These are phyloP conservation scores for Brachypodium distachyon DNA, from an alignment of 202 grass and related monocot species.

Conservation along the genomic window DNA sequence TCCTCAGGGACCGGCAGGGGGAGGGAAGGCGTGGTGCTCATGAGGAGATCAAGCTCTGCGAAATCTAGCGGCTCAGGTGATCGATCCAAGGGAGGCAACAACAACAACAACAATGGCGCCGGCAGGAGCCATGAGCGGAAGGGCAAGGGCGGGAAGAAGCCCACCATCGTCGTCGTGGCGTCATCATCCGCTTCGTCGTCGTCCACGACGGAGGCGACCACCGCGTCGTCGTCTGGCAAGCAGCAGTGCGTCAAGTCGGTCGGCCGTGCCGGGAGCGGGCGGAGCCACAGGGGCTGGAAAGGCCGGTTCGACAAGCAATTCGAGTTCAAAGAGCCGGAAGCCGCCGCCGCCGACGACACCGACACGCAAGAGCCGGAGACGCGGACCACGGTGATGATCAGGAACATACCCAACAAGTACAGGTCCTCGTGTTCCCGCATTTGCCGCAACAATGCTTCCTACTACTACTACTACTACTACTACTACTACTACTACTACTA, in stretches of 20 bases:
- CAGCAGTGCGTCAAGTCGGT: slow-evolving; percentile 32
- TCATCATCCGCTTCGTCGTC: background rate
- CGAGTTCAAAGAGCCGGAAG: slow-evolving; percentile 69
- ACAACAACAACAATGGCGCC: no score
- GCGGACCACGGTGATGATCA: slow-evolving; percentile 95
- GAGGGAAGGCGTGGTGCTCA: slow-evolving; percentile 35
- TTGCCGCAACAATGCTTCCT: background rate
- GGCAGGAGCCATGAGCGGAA: slow-evolving; percentile 35
- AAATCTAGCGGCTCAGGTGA: background rate
- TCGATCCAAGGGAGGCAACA: slow-evolving; percentile 11
- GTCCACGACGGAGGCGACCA: background rate
- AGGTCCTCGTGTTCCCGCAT: slow-evolving; percentile 27
- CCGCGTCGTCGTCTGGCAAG: slow-evolving; percentile 22
- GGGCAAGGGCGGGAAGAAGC: slow-evolving; percentile 13
- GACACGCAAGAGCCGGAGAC: slow-evolving; percentile 35
- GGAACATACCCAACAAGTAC: slow-evolving; percentile 91
- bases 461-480: background rate
- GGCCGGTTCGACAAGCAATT: slow-evolving; percentile 52
- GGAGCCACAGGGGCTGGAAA: slow-evolving; percentile 32
- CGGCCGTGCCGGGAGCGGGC: slow-evolving; percentile 23
- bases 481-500: background rate
- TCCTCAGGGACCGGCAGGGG: background rate
- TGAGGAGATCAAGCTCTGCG: slow-evolving; percentile 15
- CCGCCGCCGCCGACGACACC: background rate
- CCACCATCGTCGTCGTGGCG: background rate